A percentile compares a stretch with the other conserved stretches of the same genome.
Conservation (phyloP, 805 yeast genomes). For the Lachancea cidri region DNA sequence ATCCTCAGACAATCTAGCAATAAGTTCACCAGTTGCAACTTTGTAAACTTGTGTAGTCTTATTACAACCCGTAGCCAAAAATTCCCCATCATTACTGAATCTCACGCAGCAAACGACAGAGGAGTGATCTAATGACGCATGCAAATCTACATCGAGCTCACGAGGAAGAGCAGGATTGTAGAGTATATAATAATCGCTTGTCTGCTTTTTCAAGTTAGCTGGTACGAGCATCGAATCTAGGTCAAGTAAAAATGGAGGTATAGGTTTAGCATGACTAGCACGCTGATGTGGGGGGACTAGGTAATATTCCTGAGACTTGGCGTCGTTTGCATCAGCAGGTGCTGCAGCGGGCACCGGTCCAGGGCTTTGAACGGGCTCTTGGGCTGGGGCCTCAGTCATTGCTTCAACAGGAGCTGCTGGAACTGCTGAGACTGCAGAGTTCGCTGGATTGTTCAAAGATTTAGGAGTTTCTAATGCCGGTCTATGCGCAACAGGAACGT, state of each 20-base stretch:
- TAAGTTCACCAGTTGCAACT: constrained; percentile 84
- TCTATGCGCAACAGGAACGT: background rate
- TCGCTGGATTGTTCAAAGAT: background rate
- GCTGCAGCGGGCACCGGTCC: constrained; percentile 20
- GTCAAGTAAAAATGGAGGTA: constrained; percentile 76
- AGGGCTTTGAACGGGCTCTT: constrained; percentile 11
- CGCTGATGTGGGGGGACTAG: constrained; percentile 37
- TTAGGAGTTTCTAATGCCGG: background rate
- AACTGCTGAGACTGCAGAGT: background rate
- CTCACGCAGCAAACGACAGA: constrained; percentile 96
- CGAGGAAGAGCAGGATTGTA: constrained; percentile 84
- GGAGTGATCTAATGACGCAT: constrained; percentile 85
- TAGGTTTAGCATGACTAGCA: constrained; percentile 58
- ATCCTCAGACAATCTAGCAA: constrained; percentile 84
- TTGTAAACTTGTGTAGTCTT: constrained; percentile 91
- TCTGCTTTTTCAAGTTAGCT: constrained; percentile 73
- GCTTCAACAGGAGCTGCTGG: constrained; percentile 1
- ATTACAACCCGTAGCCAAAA: constrained; percentile 94
- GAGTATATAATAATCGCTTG: constrained; percentile 78
- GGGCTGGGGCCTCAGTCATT: constrained; percentile 2
- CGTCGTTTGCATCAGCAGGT: constrained; percentile 12
- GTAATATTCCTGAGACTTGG: constrained; percentile 28
- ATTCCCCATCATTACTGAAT: constrained; percentile 86
- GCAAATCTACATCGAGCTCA: constrained; percentile 76
- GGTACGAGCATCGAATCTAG: constrained; percentile 74